Conservation (phyloP, 2,329 filamentous ascomycete genomes). For the Hypocreales sp. region DNA sequence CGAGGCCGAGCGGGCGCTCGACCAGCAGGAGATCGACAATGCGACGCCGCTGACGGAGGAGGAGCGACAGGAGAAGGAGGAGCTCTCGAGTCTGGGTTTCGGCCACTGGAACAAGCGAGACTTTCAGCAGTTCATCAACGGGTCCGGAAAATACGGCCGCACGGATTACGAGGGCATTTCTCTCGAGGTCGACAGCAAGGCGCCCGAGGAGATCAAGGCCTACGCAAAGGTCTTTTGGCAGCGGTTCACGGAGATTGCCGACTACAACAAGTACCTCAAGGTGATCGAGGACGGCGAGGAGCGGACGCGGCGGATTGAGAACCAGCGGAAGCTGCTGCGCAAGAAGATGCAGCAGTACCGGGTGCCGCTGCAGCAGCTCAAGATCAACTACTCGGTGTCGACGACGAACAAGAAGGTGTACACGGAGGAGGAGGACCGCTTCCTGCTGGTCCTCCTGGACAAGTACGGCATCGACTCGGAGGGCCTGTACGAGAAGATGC, state of each 20-base stretch:
- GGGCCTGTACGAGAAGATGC: conserved; percentile 78
- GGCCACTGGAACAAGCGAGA: conserved; percentile 92
- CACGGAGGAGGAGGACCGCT: conserved; percentile 94
- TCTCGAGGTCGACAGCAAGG: conserved; percentile 83
- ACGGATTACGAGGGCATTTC: conserved; percentile 75
- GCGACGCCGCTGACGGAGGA: conserved; percentile 78
- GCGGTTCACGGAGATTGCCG: conserved; percentile 76
- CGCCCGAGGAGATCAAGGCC: conserved; percentile 65
- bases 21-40: conserved; percentile 87
- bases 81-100: conserved; percentile 72
- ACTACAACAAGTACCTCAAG: conserved; percentile 77
- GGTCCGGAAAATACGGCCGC: conserved; percentile 82
- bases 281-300: conserved; percentile 90
- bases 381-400: conserved; percentile 97
- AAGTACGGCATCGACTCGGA: conserved; percentile 86
- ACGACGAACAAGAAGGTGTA: conserved; percentile 99
- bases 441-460: conserved; percentile 85
- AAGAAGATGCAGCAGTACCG: conserved; percentile 96
- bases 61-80: conserved; percentile 75
- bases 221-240: conserved; percentile 97
- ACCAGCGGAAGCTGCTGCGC: conserved; percentile 81
- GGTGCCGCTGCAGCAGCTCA: conserved; percentile 93
- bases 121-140: conserved; percentile 96
- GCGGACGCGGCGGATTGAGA: conserved; percentile 72
- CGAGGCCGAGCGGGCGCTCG: conserved; percentile 71